Evolutionary conservation across 2,329 filamentous ascomycete species (phyloP), one percentile per base, ranked within the genome.

Genomic region (Penicillium sp.): DNA sequence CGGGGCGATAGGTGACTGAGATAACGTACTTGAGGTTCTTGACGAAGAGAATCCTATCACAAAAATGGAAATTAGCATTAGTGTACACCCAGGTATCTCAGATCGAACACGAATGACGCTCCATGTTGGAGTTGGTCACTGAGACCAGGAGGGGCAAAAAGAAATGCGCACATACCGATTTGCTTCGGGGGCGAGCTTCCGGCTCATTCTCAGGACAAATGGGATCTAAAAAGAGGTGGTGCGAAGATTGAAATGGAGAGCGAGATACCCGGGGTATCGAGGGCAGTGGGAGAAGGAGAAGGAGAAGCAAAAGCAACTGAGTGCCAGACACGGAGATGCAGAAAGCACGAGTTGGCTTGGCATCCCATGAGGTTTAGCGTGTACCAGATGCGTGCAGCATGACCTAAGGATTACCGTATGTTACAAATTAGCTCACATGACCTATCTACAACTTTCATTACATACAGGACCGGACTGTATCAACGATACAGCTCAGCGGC

Each of bases 121-220:
- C 29, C 29, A 7, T 25, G 39, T 33, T 51, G 54, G 42, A 18
- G 42, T 37, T 31, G 42, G 25, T 41, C 25, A 15, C 48, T 28
- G 32, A 29, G 4, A 32, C 35, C 33, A 44, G 59, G 61, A 64
- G 65, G 63, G 65, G 65, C 57, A 64, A 52, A 56, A 56, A 59
- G 58, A 53, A 55, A 47, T 52, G 51, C 38, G 49, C 53, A 79
- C 86, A 70, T 78, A 95, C 90, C 90, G 87, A 81, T 97, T 97
- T 79, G 96, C 91, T 88, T 98, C 93, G 77, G 93, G 91, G 79
- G 91, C 91, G 82, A 97, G 87, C 84, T 96, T 97, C 57, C 69
- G 68, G 68, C 69, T 72, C 69, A 72, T 72, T 65, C 69, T 72
- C 61, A 61, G 64, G 60, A 47, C 28, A 61, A 56, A 52, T 37